These are phyloP conservation scores for Xylaria polymorpha DNA, from an alignment of 2,329 filamentous ascomycete genomes.

Conservation along the genomic window DNA sequence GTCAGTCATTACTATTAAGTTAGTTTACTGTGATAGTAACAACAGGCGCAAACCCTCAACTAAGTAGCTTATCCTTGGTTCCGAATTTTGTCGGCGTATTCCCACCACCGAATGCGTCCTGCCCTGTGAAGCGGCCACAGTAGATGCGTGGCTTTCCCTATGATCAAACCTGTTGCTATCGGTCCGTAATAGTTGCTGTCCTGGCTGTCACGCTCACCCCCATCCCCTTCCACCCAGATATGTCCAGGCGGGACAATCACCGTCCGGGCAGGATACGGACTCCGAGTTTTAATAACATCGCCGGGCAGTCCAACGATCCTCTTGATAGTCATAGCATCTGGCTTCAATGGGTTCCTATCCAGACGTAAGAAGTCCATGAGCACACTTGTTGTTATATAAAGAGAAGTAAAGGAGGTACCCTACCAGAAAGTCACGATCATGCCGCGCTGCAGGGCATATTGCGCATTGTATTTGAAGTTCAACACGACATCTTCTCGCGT, in stretches of 20 bases:
- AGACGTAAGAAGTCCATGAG: conserved; percentile 29
- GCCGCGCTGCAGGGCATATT: conserved; percentile 71
- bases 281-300: conserved; percentile 76
- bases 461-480: conserved; percentile 68
- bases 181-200: conserved; percentile 95
- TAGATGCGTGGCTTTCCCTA: conserved; percentile 78
- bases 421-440: conserved; percentile 80
- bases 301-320: conserved; percentile 84
- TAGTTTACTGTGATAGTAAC: background rate
- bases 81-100: conserved; percentile 54
- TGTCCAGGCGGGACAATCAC: conserved; percentile 82
- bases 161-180: conserved; percentile 78
- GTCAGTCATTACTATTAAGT: background rate
- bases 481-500: conserved; percentile 66
- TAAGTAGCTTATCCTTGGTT: conserved; percentile 29
- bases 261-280: conserved; percentile 66
- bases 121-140: conserved; percentile 74
- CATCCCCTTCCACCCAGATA: conserved; percentile 96
- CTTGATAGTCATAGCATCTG: conserved; percentile 80
- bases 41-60: background rate
- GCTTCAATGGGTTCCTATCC: conserved; percentile 74
- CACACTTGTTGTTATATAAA: conserved; percentile 1
- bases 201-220: conserved; percentile 72
- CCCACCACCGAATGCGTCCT: conserved; percentile 68
- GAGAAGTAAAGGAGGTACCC: conserved; percentile 40